Percentiles rank a stretch among this genome's conserved stretches.
Conservation (phyloP, 176 grass and related monocot species). For the Paspalum notatum region DNA sequence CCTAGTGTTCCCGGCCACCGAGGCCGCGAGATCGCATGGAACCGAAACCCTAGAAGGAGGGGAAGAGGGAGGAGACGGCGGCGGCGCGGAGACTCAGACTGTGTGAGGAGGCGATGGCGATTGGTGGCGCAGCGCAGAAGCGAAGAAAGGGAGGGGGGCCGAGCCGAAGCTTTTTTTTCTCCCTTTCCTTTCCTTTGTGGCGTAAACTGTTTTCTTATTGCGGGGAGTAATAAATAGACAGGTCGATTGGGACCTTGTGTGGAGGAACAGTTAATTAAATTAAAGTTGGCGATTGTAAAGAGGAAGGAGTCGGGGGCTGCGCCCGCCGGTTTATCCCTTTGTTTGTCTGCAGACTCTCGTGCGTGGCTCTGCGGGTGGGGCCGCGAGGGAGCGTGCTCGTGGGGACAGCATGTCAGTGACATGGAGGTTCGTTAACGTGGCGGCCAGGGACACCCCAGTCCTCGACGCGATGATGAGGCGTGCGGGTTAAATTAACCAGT, state of each 20-base stretch:
- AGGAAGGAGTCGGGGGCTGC: not conserved
- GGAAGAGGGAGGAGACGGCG: not conserved
- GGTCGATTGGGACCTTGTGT: conserved; percentile 12
- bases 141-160: not conserved
- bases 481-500: conserved; percentile 29
- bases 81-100: conserved; percentile 38
- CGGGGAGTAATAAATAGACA: not conserved
- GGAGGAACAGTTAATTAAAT: too few relatives aligned
- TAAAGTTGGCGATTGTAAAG: too few relatives aligned
- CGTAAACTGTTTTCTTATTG: conserved; percentile 38
- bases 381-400: rapidly evolving
- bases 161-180: not conserved
- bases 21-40: conserved; percentile 55
- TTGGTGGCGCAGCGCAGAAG: conserved; percentile 43
- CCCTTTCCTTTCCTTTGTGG: conserved; percentile 13
- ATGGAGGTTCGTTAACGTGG: not conserved
- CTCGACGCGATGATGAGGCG: conserved; percentile 16
- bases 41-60: conserved; percentile 46
- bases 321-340: conserved; percentile 9
- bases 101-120: conserved; percentile 17
- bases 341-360: not conserved
- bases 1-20: conserved; percentile 40
- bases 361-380: conserved; percentile 27
- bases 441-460: not conserved
- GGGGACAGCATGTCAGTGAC: not conserved